These are phyloP conservation scores for Didymella pinodella DNA, from an alignment of 2,329 filamentous ascomycete genomes.

Conservation along the genomic window DNA sequence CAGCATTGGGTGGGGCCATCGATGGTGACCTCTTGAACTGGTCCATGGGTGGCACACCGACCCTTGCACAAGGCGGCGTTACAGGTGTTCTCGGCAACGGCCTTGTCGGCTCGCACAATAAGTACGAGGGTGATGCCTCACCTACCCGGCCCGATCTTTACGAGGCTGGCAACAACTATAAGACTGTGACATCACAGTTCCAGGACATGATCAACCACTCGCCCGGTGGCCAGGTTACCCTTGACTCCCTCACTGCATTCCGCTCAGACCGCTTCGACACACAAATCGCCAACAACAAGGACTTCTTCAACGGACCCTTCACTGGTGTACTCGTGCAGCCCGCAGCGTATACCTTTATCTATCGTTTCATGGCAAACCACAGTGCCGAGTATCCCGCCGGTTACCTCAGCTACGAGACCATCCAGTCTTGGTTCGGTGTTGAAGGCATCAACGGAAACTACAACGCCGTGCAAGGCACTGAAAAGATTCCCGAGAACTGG, in stretches of 20 bases:
- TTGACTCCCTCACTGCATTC: constrained; percentile 33
- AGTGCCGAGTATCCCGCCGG: constrained; percentile 29
- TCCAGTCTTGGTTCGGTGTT: constrained; percentile 38
- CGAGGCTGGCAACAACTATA: constrained; percentile 35
- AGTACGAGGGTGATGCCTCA: constrained; percentile 36
- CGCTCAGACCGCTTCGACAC: constrained; percentile 32
- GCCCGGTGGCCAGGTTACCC: constrained; percentile 30
- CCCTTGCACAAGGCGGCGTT: constrained; percentile 28
- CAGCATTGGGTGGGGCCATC: constrained; percentile 27
- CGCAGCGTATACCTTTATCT: constrained; percentile 39
- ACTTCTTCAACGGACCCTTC: constrained; percentile 38
- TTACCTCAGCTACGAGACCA: constrained; percentile 24
- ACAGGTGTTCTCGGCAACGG: constrained; percentile 33
- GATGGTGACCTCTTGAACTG: constrained; percentile 33
- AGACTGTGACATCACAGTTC: constrained; percentile 31
- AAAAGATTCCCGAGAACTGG: constrained; percentile 35
- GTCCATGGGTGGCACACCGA: constrained; percentile 35
- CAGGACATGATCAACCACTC: constrained; percentile 33
- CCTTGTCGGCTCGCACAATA: constrained; percentile 34
- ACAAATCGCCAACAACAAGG: constrained; percentile 29
- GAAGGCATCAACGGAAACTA: constrained; percentile 26
- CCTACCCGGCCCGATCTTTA: constrained; percentile 35
- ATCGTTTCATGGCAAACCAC: constrained; percentile 40
- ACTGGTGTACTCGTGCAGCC: constrained; percentile 36
- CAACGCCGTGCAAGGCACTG: constrained; percentile 28